Evolutionary conservation across 768 basidiomycete genomes (phyloP), one percentile per base, ranked within the genome.

Genomic region (Boletus sensibilis): DNA sequence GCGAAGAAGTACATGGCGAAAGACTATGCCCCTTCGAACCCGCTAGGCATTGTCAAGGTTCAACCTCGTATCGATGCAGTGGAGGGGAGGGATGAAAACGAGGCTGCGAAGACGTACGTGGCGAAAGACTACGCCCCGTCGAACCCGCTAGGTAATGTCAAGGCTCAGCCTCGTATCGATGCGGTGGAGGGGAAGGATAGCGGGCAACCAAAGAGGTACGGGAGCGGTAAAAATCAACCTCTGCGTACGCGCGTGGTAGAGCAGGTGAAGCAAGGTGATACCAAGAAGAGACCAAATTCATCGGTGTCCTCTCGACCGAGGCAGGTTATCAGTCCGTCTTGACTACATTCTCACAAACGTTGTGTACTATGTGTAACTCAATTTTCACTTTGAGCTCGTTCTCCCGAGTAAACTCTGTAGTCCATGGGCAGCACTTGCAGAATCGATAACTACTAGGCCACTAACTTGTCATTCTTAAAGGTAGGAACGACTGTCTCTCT

Each of bases 311-410:
- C 34, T 37, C 13, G 16, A n/a, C 2, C 31, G 16, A 29, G 25
- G 25, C 33, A 23, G 31, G 23, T 9, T 6, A 13, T 20, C 23
- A 6, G 11, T 38, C 8, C 25, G 10, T 16, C 33, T 25, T 55
- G 46, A 55, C 34, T 47, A 59, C 33, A 35, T 37, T 23, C 23
- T 47, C 9, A 18, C 18, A 14, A 25, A 27, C 20, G 39, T 42
- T 35, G 27, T 58, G 37, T 52, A 58, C 42, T 14, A 31, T 46
- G 33, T 52, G 44, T 34, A 23, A 52, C 20, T 34, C 56, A 14
- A 11, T 16, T 35, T 40, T 14, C 31, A 35, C 21, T n/a, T 23
- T 14, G 39, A 31, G 23, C 12, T 11, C 23, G 27, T 12, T 29
- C 12, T 53, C 34, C 12, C 34, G 23, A 42, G 23, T 55, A 27